Conservation (phyloP, 495 filamentous ascomycete genomes). For the Aspergillus affinis region DNA sequence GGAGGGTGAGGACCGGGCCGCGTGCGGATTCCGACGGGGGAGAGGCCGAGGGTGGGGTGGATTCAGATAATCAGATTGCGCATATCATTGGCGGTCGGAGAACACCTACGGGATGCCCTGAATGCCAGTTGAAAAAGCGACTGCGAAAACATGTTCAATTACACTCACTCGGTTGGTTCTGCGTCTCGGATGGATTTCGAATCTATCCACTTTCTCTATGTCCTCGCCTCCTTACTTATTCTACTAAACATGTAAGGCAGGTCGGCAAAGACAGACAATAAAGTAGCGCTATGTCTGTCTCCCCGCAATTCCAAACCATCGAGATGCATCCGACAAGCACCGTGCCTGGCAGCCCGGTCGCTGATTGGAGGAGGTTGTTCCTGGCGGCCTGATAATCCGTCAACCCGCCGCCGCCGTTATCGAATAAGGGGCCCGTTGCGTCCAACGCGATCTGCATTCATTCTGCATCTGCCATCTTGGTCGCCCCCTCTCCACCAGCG, state of each 20-base stretch:
- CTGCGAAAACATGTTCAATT: not conserved
- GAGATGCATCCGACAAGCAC: not conserved
- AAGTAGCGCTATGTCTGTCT: too few species aligned
- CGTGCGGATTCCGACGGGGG: slow-evolving; percentile 32
- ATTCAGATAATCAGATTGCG: too few species aligned
- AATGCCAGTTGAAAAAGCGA: not conserved
- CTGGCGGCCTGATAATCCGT: not conserved
- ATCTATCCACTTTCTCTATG: not conserved
- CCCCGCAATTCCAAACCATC: not conserved
- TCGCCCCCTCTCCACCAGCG: not conserved
- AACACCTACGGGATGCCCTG: not conserved
- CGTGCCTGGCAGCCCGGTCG: not conserved
- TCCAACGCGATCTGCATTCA: slow-evolving; percentile 1
- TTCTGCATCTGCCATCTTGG: not conserved
- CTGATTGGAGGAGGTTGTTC: not conserved
- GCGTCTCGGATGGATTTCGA: too few species aligned
- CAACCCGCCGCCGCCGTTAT: too few species aligned
- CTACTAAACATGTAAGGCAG: too few species aligned
- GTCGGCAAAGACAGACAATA: too few species aligned
- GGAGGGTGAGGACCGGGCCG: slow-evolving; percentile 23
- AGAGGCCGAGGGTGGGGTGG: not conserved
- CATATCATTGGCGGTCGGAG: not conserved
- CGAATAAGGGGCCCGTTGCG: not conserved
- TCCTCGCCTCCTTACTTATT: not conserved
- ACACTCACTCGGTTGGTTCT: not conserved